Evolutionary conservation across 192 early-diverging fungal species (phyloP), one percentile per base, ranked within the genome.

Genomic region (Linnemannia exigua): DNA sequence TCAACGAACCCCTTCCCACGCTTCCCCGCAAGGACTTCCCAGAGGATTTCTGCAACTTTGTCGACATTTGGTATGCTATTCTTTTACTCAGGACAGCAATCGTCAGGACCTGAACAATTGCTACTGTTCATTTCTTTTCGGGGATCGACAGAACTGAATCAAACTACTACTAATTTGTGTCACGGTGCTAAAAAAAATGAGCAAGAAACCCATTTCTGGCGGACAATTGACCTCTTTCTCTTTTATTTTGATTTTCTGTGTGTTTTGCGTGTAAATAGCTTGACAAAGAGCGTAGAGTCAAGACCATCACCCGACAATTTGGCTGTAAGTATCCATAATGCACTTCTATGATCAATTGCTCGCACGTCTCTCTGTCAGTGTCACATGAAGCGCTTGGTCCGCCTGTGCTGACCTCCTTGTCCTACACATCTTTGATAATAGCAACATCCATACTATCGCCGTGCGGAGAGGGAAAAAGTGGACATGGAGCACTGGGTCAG

Each of bases 1-100:
- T 95, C 4, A 95, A 96, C 79, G 96, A 98, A 79, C 95, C 95
- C 9, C 88, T 95, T 67, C 98, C 98, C 19, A 91, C 88, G 25
- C 90, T 99, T 38, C 95, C 98, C 17, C 76, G 83, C 12, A 92
- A 93, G 17, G 82, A 95, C 77, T 98, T 96, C 83, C 93, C 96
- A 17, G 79, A 81, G 12, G 92, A 93, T 38, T 92, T 99, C 73
- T 93, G 94, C 70, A 94, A 95, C 51, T 93, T 99, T 80, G 89
- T 98, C 74, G 86, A 90, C 15, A 80, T 90, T 73, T 96, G 96
- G 95, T 95, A 89, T 75, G 87, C 61, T 8, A 11, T 78, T 35
- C 19, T 31, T 35, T 35, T 28, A 6, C 9, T 44, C 41, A 44
- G 9, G 41, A 44, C 41, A 44, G 9, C 28, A 36, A 19, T 81